Base-by-base conservation (phyloP, 2,329 filamentous ascomycete species). In the Sporothrix luriei region DNA sequence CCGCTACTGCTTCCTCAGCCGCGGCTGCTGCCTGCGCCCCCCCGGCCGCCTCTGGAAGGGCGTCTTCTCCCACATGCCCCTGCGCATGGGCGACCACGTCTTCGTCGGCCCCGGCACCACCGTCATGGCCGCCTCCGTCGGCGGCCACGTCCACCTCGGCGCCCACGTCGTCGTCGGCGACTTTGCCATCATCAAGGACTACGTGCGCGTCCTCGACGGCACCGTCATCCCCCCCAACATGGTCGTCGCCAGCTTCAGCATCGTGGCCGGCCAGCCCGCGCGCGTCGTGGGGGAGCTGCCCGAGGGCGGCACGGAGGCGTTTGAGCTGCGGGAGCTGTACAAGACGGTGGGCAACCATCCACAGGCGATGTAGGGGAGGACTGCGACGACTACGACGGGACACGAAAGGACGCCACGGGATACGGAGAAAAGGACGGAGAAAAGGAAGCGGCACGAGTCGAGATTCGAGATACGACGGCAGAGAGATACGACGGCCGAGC, bases 1-100 rank as follows among this genome's bases (percentile, higher is more conserved):
- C 0, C 88, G 93, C 43, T 97, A 97, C 80, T 97, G 92, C 76
- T 94, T 97, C 77, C 87, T 99, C 66, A 91, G 91, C 69, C 88
- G 90, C 16, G 90, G 90, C 3, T 91, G 88, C 73, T 88, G 93
- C 59, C 84, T 99, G 67, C 89, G 92, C 4, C 95, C 95, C 0
- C 94, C 95, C 0, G 91, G 90, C 43, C 88, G 94, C 33, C 83
- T 96, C 65, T 92, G 93, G 78, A 90, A 94, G 76, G 93, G 93
- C 7, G 79, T 82, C 48, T 90, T 92, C 77, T 91, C 89, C 54
- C 92, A 94, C 80, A 94, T 94, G 79, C 94, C 94, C 10, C 89
- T 98, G 75, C 92, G 95, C 72, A 91, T 99, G 73, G 93, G 93
- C 59, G 94, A 97, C 78, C 94, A 98, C 80, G 94, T 97, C 73